These are phyloP conservation scores for Nannizziopsis barbatae DNA, from an alignment of 2,329 filamentous ascomycete genomes.

Conservation along the genomic window DNA sequence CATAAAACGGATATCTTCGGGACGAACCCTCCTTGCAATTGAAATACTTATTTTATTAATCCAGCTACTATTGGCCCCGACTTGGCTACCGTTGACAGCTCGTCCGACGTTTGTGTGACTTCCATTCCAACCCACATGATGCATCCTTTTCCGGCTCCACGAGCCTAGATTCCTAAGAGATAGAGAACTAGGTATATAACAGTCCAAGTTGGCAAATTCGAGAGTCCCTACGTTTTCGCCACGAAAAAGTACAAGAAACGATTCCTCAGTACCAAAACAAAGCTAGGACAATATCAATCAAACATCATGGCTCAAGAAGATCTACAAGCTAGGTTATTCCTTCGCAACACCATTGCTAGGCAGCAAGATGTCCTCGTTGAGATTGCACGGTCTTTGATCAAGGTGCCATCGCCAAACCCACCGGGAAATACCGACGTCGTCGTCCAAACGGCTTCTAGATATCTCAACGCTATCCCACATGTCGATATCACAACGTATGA, in stretches of 20 bases:
- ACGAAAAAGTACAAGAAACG: background rate
- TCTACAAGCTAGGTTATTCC: constrained; percentile 2
- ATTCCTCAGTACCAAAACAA: background rate
- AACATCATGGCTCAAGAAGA: background rate
- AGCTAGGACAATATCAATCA: background rate
- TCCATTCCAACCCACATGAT: too few species aligned
- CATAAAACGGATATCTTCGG: too few species aligned
- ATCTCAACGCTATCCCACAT: constrained; percentile 10
- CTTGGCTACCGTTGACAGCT: too few species aligned
- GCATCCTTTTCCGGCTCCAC: too few species aligned
- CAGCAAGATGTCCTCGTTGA: constrained; percentile 7
- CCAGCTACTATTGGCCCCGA: too few species aligned
- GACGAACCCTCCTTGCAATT: too few species aligned
- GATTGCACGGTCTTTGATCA: constrained; percentile 4
- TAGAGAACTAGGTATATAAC: background rate
- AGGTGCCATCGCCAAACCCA: constrained; percentile 9
- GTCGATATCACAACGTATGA: constrained; percentile 10
- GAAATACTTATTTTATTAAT: too few species aligned
- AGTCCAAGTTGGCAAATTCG: background rate
- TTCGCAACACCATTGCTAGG: constrained; percentile 5
- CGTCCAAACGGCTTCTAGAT: constrained; percentile 7
- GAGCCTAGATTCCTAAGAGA: too few species aligned
- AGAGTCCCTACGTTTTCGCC: background rate
- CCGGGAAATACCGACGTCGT: constrained; percentile 10
- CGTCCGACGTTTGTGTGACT: too few species aligned